phyloP scores from a whole-genome alignment of 2,329 filamentous ascomycete species.

The Zymoseptoria tritici region DNA sequence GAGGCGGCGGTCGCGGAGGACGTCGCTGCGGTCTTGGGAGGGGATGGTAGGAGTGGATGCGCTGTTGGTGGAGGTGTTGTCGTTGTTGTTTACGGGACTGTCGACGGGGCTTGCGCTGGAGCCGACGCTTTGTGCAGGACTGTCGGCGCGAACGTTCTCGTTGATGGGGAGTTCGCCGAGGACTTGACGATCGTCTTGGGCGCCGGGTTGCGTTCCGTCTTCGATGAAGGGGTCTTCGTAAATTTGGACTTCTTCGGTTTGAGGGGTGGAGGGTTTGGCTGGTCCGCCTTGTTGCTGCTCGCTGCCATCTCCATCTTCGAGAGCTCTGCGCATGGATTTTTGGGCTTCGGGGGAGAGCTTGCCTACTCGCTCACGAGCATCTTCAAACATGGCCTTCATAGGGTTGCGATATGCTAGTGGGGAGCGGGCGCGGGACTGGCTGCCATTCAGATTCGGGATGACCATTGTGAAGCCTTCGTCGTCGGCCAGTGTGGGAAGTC shows the following conservation, averaged over 20 bases:
- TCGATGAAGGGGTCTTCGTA: slow-evolving; percentile 47
- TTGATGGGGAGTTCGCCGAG: slow-evolving; percentile 47
- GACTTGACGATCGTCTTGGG: slow-evolving; percentile 33
- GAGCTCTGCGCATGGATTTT: slow-evolving; percentile 10
- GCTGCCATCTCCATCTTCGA: slow-evolving; percentile 1
- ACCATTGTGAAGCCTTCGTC: slow-evolving; percentile 46
- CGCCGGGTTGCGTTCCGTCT: slow-evolving; percentile 24
- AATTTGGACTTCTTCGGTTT: slow-evolving; percentile 40
- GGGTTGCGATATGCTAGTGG: slow-evolving; percentile 26
- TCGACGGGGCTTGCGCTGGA: slow-evolving; percentile 24
- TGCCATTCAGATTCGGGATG: slow-evolving; percentile 33
- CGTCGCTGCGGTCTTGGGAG: slow-evolving; percentile 35
- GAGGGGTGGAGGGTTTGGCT: slow-evolving; percentile 21
- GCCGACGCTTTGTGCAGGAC: slow-evolving; percentile 23
- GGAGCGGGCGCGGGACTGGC: slow-evolving; percentile 20
- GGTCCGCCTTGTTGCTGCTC: slow-evolving; percentile 14
- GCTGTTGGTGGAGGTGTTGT: slow-evolving; percentile 8
- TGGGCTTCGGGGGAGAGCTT: slow-evolving; percentile 19
- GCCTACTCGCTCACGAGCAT: slow-evolving; percentile 19
- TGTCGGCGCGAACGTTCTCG: slow-evolving; percentile 32
- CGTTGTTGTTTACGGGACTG: slow-evolving; percentile 21
- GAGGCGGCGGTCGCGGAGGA: slow-evolving; percentile 46
- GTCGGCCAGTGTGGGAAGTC: slow-evolving; percentile 30
- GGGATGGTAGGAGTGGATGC: background rate
- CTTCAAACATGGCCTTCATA: slow-evolving; percentile 28